These are phyloP conservation scores for Venturiaceae sp. DNA, from an alignment of 2,329 filamentous ascomycete species.

Conservation along the genomic window DNA sequence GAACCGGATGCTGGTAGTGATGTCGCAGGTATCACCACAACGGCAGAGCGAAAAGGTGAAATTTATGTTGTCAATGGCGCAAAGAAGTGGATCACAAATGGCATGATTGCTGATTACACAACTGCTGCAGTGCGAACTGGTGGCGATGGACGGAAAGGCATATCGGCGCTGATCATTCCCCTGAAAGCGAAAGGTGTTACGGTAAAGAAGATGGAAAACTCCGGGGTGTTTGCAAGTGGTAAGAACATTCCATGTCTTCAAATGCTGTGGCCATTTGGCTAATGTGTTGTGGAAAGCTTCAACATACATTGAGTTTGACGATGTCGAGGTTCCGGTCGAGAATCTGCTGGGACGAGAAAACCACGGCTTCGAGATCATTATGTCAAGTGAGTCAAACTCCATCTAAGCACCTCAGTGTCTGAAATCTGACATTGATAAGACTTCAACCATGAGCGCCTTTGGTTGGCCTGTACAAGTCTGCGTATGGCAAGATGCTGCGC, in stretches of 20 bases:
- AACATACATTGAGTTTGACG: constrained; percentile 45
- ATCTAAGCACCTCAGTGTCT: constrained; percentile 22
- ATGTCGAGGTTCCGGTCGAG: constrained; percentile 44
- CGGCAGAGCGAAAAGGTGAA: constrained; percentile 47
- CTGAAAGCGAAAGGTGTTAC: constrained; percentile 40
- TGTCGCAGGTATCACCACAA: constrained; percentile 45
- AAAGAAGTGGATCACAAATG: constrained; percentile 58
- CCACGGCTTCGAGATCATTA: constrained; percentile 47
- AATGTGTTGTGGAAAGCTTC: too few species aligned
- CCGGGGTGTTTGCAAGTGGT: constrained; percentile 54
- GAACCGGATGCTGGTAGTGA: constrained; percentile 50
- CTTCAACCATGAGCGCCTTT: constrained; percentile 44
- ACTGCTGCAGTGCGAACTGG: constrained; percentile 46
- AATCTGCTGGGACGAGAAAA: constrained; percentile 47
- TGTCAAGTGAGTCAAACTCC: too few species aligned
- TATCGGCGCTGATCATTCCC: constrained; percentile 39
- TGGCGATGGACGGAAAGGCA: neutral
- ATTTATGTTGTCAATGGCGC: constrained; percentile 56
- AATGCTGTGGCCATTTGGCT: too few species aligned
- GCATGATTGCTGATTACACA: constrained; percentile 50
- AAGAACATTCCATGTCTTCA: too few species aligned
- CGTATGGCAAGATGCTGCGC: constrained; percentile 20
- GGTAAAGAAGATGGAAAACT: constrained; percentile 49
- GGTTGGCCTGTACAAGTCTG: constrained; percentile 35
- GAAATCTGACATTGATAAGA: too few species aligned